Percentiles rank a stretch among this genome's conserved stretches.
Evolutionary conservation across 805 yeast species (phyloP).

Genomic region (Candida coleopterorum): DNA sequence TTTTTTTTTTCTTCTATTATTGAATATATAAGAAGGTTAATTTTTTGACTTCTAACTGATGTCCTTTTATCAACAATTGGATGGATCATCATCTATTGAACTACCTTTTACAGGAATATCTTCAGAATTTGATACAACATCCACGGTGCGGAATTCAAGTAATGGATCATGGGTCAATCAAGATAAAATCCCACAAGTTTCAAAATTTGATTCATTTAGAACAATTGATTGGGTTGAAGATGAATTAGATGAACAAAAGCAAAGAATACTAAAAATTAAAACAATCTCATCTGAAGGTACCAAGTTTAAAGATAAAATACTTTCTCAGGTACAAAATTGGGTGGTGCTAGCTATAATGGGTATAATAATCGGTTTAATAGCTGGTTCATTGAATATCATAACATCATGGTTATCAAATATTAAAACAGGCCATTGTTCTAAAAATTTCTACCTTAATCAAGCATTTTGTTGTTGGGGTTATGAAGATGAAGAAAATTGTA

Average conservation of each 20-base stretch:
- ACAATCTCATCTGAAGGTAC: slow-evolving; percentile 5
- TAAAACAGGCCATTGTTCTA: slow-evolving; percentile 72
- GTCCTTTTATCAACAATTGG: slow-evolving; percentile 1
- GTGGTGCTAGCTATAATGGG: slow-evolving; percentile 75
- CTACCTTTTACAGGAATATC: too few relatives aligned
- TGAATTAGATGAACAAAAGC: slow-evolving; percentile 44
- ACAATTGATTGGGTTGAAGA: slow-evolving; percentile 74
- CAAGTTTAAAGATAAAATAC: slow-evolving; percentile 20
- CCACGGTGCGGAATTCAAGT: slow-evolving; percentile 15
- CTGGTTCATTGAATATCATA: slow-evolving; percentile 73
- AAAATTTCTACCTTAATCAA: slow-evolving; percentile 64
- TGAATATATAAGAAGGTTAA: too few relatives aligned
- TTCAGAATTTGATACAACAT: background rate
- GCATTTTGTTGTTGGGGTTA: slow-evolving; percentile 81
- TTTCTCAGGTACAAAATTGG: slow-evolving; percentile 55
- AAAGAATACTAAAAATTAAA: slow-evolving; percentile 19
- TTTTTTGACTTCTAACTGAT: background rate
- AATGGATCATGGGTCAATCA: slow-evolving; percentile 39
- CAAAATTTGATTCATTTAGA: slow-evolving; percentile 53
- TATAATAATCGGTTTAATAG: slow-evolving; percentile 70
- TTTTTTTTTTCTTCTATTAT: background rate
- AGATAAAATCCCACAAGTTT: slow-evolving; percentile 32
- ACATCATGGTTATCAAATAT: slow-evolving; percentile 84
- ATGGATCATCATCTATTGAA: slow-evolving; percentile 1
- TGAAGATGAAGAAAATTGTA: slow-evolving; percentile 42